Evolutionary conservation across 768 basidiomycete genomes (phyloP).

Genomic region (Hypholoma fasciculare): DNA sequence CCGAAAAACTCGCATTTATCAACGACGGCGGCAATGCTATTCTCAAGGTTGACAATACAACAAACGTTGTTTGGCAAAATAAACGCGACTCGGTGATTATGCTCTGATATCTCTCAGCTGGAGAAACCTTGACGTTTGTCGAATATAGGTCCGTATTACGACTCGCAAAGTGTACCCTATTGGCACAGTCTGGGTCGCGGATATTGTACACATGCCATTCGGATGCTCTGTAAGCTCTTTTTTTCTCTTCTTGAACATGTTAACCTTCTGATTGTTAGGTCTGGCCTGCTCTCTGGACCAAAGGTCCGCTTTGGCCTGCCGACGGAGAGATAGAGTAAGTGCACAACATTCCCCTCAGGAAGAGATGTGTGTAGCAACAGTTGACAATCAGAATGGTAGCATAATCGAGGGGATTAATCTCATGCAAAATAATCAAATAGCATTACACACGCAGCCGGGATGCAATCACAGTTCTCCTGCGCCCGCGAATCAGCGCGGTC

Average conservation of each 20-base stretch:
- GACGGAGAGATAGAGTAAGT: slow-evolving; percentile 43
- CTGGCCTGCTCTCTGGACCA: slow-evolving; percentile 50
- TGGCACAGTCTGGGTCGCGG: slow-evolving; percentile 43
- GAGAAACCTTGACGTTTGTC: background rate
- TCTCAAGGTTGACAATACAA: slow-evolving; percentile 72
- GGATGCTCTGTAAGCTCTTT: slow-evolving; percentile 49
- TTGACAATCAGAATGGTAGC: slow-evolving; percentile 11
- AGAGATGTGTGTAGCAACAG: no score
- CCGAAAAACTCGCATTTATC: slow-evolving; percentile 50
- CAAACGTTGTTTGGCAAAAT: slow-evolving; percentile 43
- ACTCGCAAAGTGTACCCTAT: slow-evolving; percentile 38
- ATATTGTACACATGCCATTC: slow-evolving; percentile 48
- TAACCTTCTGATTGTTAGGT: slow-evolving; percentile 24
- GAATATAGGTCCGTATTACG: slow-evolving; percentile 40
- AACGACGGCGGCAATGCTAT: slow-evolving; percentile 60
- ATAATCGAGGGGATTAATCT: slow-evolving; percentile 66
- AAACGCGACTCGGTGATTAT: slow-evolving; percentile 56
- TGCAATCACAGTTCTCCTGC: slow-evolving; percentile 31
- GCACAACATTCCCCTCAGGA: background rate
- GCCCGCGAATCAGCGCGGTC: slow-evolving; percentile 28
- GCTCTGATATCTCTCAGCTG: background rate
- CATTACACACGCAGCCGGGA: slow-evolving; percentile 47
- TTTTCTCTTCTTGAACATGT: background rate
- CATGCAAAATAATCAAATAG: slow-evolving; percentile 50
- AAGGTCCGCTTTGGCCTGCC: slow-evolving; percentile 42